Base-by-base conservation (phyloP, 2,329 filamentous ascomycete genomes). In the Fusarium sp. region DNA sequence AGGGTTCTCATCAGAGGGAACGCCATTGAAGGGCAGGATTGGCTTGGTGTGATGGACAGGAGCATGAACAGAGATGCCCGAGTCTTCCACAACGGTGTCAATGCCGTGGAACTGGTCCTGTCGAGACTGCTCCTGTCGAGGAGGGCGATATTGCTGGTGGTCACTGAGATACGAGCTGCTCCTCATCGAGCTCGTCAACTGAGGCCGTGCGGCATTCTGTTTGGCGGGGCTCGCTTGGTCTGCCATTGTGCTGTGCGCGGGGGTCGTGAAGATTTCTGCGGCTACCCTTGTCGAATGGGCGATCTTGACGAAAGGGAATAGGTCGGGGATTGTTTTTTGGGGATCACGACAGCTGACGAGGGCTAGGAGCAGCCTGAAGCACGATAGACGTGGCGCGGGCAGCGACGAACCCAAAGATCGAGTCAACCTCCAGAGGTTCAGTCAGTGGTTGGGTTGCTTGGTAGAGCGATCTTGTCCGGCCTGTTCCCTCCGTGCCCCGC, bases 91-190 rank as follows among this genome's bases (percentile, higher is more conserved):
- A 18, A 92, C 89, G 54, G 89, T 90, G 79, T 92, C 91, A 76
- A 92, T 92, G 71, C 90, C 90, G 72, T 90, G 89, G 79, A 78
- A 79, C 62, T 84, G 85, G 31, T 91, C 89, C 56, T 85, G 85
- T 68, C 84, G 82, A 13, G 89, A 88, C 64, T 84, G 85, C 35
- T 91, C 89, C 47, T 85, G 85, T 69, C 84, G 82, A 13, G 89
- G 88, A 33, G 89, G 88, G 58, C 90, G 88, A 74, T 90, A 91
- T 78, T 92, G 89, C 80, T 91, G 90, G 77, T 91, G 88, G 74
- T 92, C 90, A 80, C 87, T 86, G 66, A 92, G 84, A 78, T 90
- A 92, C 16, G 90, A 91, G 80, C 87, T 89, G 83, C 88, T 91
- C 78, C 90, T 87, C 87, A 88, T 89, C 63, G 83, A 81, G 63